Evolutionary conservation across 768 basidiomycete genomes (phyloP), one percentile per base, ranked within the genome.

Genomic region (Lepiota subincarnata): DNA sequence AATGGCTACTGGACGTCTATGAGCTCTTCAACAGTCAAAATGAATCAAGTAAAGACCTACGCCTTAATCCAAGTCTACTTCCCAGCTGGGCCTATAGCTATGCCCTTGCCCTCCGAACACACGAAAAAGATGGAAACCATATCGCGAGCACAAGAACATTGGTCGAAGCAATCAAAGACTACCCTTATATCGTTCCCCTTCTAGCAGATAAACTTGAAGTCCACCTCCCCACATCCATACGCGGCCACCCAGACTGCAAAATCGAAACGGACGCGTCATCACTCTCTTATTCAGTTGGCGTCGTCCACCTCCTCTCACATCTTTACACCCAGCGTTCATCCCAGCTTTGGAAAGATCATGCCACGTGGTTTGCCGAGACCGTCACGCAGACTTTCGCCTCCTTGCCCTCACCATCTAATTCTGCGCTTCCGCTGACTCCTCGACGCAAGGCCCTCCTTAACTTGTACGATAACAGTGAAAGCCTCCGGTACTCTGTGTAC

Each of bases 201-300:
- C 70, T 98, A 0, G 90, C 91, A 2, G 92, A 96, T 65, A 94
- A 93, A 65, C 77, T 89, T 6, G 92, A 94, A 14, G 79, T 87
- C 2, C 64, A 73, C 4, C 68, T 96, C 1, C 74, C 89, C 3
- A 66, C 70, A 1, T 70, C 79, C 2, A 74, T 91, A 10, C 72
- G 87, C 12, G 66, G 73, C 0, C 82, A 88, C 62, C 72, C 71
- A 3, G 80, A 83, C 18, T 87, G 92, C 63, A 77, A 80, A 57
- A 83, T 95, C 19, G 73, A 84, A 53, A 84, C 84, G 0, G 88
- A 87, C 39, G 77, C 76, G 18, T 73, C 68, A 89, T 89, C 63
- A 50, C 64, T 80, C 14, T 62, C 71, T 0, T 64, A 71, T 13
- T 63, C 78, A 20, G 67, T 73, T 7, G 77, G 79, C 0, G 65